Evolutionary conservation across 192 early-diverging fungal species (phyloP), one percentile per base, ranked within the genome.

Genomic region (Coemansia pectinata): DNA sequence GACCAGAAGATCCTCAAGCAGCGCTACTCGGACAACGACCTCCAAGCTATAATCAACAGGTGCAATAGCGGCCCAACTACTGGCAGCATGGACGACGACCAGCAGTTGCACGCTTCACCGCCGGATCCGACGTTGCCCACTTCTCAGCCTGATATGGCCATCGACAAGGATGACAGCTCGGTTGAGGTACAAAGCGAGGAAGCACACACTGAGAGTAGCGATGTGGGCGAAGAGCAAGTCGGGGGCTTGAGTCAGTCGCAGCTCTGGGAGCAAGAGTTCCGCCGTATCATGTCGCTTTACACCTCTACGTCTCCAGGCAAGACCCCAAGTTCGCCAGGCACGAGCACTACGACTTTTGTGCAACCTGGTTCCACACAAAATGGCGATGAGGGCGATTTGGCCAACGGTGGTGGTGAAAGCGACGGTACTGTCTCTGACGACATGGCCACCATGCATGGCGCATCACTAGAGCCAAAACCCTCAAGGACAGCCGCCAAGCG

Each of bases 1-100:
- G 55, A 63, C 36, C 29, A 63, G 7, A 84, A 84, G 38, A 68
- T 70, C 1, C 72, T 91, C 40, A 73, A 76, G 45, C 36, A 83
- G 12, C 88, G 90, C 12, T 86, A 79, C 69, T 63, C 81, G 0
- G 90, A 91, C 44, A 65, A 59, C 8, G 72, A 83, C 45, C 85
- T 91, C 50, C 50, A 62, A 5, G 72, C 41, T 15, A 70, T 88
- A 52, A 60, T 79, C 11, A 38, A 34, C 39, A 60, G 62, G 25
- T 72, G 71, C 67, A 69, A 59, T 11, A 62, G 38, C 29, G 57
- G 31, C 15, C 29, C 55, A 31, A 17, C 15, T 9, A 10, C 55
- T 8, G 31, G 15, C 15, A 34, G 55, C 31, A 34, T 34, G 14
- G 55, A 33, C 5, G 55, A 34, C 29, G 55, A 58, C 5, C 29